Base-by-base conservation (phyloP, 2,329 filamentous ascomycete species). In the Myriosclerotinia scirpicola region DNA sequence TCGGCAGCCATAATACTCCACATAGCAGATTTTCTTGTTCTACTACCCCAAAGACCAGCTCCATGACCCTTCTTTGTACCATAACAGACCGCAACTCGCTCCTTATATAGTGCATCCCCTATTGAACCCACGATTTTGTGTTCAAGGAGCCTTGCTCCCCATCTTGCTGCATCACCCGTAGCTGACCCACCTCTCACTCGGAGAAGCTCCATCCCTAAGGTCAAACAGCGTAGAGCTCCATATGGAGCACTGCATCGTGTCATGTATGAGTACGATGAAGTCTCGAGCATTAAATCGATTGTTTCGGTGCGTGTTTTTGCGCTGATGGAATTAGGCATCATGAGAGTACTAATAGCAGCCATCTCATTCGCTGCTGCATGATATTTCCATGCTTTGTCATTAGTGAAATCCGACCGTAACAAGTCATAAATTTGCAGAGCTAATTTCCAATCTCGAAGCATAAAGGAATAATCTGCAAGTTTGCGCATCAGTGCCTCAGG, bases 331-430 rank as follows among this genome's bases (percentile, higher is more conserved):
- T 90, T 86, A 0, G 91, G 88, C 73, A 90, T 88, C 68, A 99
- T 84, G 44, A 99, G 84, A 52, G 92, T 86, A 73, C 91, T 92
- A 15, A 97, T 80, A 6, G 92, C 93, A 40, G 91, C 90, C 94
- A 99, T 98, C 80, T 99, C 95, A 77, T 96, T 94, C 1, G 91
- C 90, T 4, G 91, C 94, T 0, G 95, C 95, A 76, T 97, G 92
- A 75, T 98, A 91, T 73, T 87, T 92, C 95, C 95, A 99, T 1
- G 95, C 96, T 78, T 98, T 98, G 76, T 97, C 93, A 76, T 95
- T 95, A 75, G 87, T 89, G 77, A 94, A 99, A 77, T 99, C 96
- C 9, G 89, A 86, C 64, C 92, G 87, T 11, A 99, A 80, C 6
- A 99, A 84, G 67, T 99, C 94, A 76, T 97, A 99, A 0, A 92